These are phyloP conservation scores for Lizonia empirigonia DNA, from an alignment of 2,329 filamentous ascomycete genomes.

Conservation along the genomic window DNA sequence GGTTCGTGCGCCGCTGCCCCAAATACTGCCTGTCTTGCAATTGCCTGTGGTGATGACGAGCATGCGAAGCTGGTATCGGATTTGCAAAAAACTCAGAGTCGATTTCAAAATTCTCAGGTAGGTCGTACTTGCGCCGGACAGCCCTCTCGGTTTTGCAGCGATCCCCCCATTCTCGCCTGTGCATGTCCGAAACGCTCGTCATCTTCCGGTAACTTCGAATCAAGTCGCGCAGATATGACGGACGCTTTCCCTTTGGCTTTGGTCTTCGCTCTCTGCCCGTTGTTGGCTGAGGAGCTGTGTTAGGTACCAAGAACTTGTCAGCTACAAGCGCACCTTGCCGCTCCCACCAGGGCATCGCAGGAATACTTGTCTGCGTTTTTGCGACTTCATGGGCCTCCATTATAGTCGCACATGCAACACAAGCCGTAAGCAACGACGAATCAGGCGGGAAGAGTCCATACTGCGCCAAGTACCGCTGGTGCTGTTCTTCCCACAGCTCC, in stretches of 20 bases:
- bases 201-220: conserved; percentile 16
- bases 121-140: conserved; percentile 29
- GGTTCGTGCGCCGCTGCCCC: conserved; percentile 5
- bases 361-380: neutral
- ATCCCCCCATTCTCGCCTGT: conserved; percentile 18
- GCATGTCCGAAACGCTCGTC: conserved; percentile 1
- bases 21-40: neutral
- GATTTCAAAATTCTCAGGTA: conserved; percentile 21
- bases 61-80: conserved; percentile 23
- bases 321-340: conserved; percentile 17
- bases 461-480: conserved; percentile 6
- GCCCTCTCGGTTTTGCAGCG: conserved; percentile 27
- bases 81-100: conserved; percentile 26
- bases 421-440: neutral
- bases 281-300: conserved; percentile 1
- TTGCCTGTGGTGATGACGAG: conserved; percentile 2
- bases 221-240: conserved; percentile 18
- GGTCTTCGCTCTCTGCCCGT: neutral
- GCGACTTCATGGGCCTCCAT: neutral
- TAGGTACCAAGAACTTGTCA: conserved; percentile 3
- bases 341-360: conserved; percentile 34
- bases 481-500: conserved; percentile 28
- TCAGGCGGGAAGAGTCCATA: neutral
- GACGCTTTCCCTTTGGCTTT: neutral
- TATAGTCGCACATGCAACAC: neutral